Conservation (phyloP, 2,329 filamentous ascomycete genomes). For the Didymellaceae sp. region DNA sequence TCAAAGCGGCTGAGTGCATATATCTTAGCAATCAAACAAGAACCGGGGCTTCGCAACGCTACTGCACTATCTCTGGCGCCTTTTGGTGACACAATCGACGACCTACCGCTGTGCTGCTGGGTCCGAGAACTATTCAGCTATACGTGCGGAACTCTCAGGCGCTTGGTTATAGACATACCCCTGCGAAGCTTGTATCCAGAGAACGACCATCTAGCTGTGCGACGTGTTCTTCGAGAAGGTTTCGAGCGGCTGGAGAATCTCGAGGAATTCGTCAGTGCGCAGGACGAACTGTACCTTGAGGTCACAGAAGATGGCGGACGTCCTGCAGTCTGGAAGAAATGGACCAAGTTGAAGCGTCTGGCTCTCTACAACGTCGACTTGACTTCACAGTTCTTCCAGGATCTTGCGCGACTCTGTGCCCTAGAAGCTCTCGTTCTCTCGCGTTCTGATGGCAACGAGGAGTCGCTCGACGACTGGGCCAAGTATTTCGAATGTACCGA, state of each 20-base stretch:
- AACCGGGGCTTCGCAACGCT: slow-evolving; percentile 34
- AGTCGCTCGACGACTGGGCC: slow-evolving; percentile 48
- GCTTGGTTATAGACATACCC: slow-evolving; percentile 59
- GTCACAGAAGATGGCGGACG: slow-evolving; percentile 26
- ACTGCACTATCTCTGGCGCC: slow-evolving; percentile 49
- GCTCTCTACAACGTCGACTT: slow-evolving; percentile 54
- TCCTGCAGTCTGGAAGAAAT: slow-evolving; percentile 53
- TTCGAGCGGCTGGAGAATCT: slow-evolving; percentile 54
- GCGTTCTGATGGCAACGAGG: slow-evolving; percentile 34
- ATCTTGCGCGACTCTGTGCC: slow-evolving; percentile 45
- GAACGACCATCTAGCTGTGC: slow-evolving; percentile 50
- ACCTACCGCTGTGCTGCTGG: slow-evolving; percentile 51
- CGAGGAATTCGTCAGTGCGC: slow-evolving; percentile 58
- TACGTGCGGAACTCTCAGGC: slow-evolving; percentile 51
- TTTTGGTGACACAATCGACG: slow-evolving; percentile 49
- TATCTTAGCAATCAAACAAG: slow-evolving; percentile 23
- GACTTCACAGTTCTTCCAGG: slow-evolving; percentile 37
- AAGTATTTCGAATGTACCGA: slow-evolving; percentile 47
- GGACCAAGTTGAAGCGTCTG: slow-evolving; percentile 53
- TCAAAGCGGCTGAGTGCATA: slow-evolving; percentile 34
- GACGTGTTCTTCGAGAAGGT: slow-evolving; percentile 53
- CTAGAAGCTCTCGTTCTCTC: slow-evolving; percentile 56
- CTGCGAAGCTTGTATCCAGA: slow-evolving; percentile 53
- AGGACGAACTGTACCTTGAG: slow-evolving; percentile 55
- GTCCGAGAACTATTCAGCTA: slow-evolving; percentile 54